Evolutionary conservation across 2,329 filamentous ascomycete species (phyloP).

Genomic region (Karstenula rhodostoma): DNA sequence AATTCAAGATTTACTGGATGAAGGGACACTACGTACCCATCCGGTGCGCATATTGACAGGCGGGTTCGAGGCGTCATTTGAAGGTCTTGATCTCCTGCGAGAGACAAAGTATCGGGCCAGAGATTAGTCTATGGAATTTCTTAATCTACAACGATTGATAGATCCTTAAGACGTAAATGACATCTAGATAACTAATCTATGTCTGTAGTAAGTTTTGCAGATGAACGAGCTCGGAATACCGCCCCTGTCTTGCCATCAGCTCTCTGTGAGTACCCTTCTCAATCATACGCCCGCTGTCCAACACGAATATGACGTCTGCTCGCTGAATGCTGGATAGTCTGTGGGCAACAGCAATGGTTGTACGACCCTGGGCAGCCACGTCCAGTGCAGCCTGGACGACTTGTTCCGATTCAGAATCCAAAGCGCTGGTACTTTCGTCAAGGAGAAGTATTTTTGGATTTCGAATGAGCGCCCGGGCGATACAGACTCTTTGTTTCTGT

Average conservation of each 20-base stretch:
- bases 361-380: conserved; percentile 12
- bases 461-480: conserved; percentile 88
- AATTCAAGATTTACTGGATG: conserved; percentile 13
- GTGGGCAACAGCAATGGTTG: conserved; percentile 29
- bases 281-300: conserved; percentile 3
- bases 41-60: conserved; percentile 8
- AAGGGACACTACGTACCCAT: conserved; percentile 8
- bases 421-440: conserved; percentile 29
- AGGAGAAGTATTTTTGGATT: conserved; percentile 77
- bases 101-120: conserved; percentile 12
- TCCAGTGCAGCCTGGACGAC: conserved; percentile 67
- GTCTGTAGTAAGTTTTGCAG: conserved; percentile 4
- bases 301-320: conserved; percentile 5
- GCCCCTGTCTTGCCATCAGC: conserved; percentile 4
- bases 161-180: not conserved
- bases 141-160: not conserved
- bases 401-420: conserved; percentile 28
- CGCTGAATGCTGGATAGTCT: conserved; percentile 26
- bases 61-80: conserved; percentile 8
- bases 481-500: conserved; percentile 91
- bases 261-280: conserved; percentile 3
- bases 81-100: conserved; percentile 13
- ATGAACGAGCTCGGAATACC: conserved; percentile 1
- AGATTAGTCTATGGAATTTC: not conserved
- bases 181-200: conserved; percentile 3